phyloP scores from a whole-genome alignment of 768 basidiomycete genomes.

The Pulveroboletus sp. region DNA sequence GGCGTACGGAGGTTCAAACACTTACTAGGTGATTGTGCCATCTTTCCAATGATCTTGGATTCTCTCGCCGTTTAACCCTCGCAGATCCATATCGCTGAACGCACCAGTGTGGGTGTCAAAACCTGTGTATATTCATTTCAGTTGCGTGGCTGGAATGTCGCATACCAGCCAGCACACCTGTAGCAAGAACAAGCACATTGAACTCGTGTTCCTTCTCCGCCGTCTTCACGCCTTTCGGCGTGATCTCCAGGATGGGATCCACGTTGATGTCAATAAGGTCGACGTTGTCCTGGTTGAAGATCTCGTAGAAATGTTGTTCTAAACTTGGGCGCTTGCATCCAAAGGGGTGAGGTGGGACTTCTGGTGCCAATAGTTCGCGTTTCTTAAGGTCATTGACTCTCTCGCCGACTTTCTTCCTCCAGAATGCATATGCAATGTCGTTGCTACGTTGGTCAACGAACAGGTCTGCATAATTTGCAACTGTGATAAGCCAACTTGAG shows the following conservation, averaged over 20 bases:
- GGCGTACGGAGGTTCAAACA: no score
- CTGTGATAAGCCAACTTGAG: background rate
- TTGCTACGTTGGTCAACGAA: background rate
- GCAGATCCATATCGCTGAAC: constrained; percentile 7
- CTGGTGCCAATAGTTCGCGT: constrained; percentile 10
- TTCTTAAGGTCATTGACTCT: constrained; percentile 11
- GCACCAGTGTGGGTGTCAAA: constrained; percentile 8
- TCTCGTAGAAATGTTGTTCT: constrained; percentile 12
- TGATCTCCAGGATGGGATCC: constrained; percentile 8
- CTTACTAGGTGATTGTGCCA: constrained; percentile 13
- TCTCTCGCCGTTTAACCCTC: constrained; percentile 7
- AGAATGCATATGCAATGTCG: constrained; percentile 4
- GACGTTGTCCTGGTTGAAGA: constrained; percentile 15
- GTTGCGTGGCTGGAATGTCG: background rate
- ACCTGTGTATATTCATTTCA: constrained; percentile 3
- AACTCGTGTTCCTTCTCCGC: constrained; percentile 3
- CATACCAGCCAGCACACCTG: background rate
- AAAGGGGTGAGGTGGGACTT: constrained; percentile 6
- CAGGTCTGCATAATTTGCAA: constrained; percentile 3
- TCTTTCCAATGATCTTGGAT: constrained; percentile 15
- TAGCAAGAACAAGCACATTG: constrained; percentile 15
- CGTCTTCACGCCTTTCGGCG: constrained; percentile 6
- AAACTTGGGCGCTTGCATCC: constrained; percentile 1
- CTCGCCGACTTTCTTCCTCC: constrained; percentile 14
- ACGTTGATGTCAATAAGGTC: constrained; percentile 10